These are phyloP conservation scores for Rosellinia necatrix DNA, from an alignment of 2,329 filamentous ascomycete species.

Conservation along the genomic window DNA sequence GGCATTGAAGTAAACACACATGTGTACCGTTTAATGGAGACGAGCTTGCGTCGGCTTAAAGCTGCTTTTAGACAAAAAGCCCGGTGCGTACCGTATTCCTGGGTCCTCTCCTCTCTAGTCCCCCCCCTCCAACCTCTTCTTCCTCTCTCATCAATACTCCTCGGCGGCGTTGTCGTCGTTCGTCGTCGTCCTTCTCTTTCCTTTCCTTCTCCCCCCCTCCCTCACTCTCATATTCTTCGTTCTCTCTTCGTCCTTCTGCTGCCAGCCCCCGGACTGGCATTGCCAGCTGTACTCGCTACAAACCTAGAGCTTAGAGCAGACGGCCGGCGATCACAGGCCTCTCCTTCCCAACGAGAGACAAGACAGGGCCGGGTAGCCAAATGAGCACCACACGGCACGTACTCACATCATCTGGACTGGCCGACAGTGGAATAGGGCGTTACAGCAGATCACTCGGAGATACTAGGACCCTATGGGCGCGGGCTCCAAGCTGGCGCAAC, in stretches of 20 bases:
- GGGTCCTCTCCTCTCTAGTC: slow-evolving; percentile 32
- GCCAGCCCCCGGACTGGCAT: slow-evolving; percentile 14
- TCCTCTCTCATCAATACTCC: slow-evolving; percentile 20
- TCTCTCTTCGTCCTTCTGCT: slow-evolving; percentile 15
- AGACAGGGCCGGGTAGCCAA: slow-evolving; percentile 12
- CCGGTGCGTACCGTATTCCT: slow-evolving; percentile 39
- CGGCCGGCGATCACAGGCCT: slow-evolving; percentile 15
- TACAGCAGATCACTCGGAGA: slow-evolving; percentile 16
- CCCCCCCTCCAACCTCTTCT: slow-evolving; percentile 16
- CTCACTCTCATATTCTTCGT: background rate
- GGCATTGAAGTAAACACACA: slow-evolving; percentile 20
- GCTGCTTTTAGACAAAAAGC: slow-evolving; percentile 39
- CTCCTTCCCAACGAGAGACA: slow-evolving; percentile 10
- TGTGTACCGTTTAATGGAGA: slow-evolving; percentile 23
- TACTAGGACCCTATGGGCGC: slow-evolving; percentile 9
- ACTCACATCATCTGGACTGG: slow-evolving; percentile 12
- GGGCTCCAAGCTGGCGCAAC: slow-evolving; percentile 29
- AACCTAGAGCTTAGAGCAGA: slow-evolving; percentile 21
- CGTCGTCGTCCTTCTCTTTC: slow-evolving; percentile 16
- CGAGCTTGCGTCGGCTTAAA: slow-evolving; percentile 24
- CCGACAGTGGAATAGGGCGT: slow-evolving; percentile 11
- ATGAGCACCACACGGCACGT: slow-evolving; percentile 25
- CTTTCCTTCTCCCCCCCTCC: slow-evolving; percentile 8
- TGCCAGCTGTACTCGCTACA: slow-evolving; percentile 30
- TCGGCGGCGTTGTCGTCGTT: slow-evolving; percentile 26